Base-by-base conservation (phyloP, 1,284 basidiomycete species). In the Xanthoconium separans region DNA sequence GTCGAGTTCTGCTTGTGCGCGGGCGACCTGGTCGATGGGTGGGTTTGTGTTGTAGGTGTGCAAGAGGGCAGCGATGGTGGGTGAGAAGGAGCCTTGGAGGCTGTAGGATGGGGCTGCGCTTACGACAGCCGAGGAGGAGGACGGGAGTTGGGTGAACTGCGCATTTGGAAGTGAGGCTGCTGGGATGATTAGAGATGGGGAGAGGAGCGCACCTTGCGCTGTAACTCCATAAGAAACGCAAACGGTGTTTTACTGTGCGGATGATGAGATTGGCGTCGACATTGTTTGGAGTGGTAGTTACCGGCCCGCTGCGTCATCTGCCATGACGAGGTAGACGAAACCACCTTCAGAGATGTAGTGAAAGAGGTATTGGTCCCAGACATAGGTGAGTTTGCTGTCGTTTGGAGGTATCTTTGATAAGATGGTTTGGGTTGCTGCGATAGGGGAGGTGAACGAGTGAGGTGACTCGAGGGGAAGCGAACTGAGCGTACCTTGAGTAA, bases 311-410 rank as follows among this genome's bases (percentile, higher is more conserved):
- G 88, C 82, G 67, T 96, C 93, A 69, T 97, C 93, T 16, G 92
- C 91, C 84, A 98, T 95, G 51, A 95, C 92, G 49, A 99, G 83
- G 72, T 90, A 97, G 43, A 89, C 87, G 69, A 91, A 85, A 0
- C 91, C 91, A 31, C 84, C 86, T 58, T 93, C 91, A 10, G 91
- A 91, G 58, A 96, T 82, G 73, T 98, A 98, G 75, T 99, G 96
- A 68, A 98, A 97, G 29, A 98, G 79, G 70, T 93, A 96, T 73
- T 95, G 87, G 70, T 97, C 93, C 93, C 93, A 95, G 48, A 91
- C 92, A 77, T 96, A 98, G 34, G 93, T 96, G 51, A 98, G 80
- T 73, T 97, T 97, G 70, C 90, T 91, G 72, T 97, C 87, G 68
- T 93, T 92, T 2, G 92, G 92, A 1, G 95, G 93, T 66, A 98